phyloP scores from a whole-genome alignment of 116 monocot genomes.

The Posidonia oceanica region DNA sequence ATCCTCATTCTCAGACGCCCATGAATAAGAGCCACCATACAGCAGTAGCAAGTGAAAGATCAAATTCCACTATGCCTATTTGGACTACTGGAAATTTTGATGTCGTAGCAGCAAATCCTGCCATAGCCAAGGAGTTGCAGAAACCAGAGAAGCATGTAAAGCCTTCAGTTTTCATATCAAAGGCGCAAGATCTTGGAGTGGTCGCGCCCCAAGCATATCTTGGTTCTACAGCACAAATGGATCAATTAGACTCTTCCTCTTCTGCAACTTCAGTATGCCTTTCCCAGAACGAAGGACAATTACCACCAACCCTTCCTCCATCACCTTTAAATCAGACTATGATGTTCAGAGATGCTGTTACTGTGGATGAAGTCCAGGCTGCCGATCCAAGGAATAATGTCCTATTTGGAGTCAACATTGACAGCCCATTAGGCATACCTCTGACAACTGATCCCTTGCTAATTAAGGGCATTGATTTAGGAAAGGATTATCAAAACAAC shows the following conservation, averaged over 20 bases:
- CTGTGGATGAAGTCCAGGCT: slow-evolving; percentile 26
- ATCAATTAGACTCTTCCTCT: slow-evolving; percentile 18
- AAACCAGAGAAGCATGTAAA: slow-evolving; percentile 9
- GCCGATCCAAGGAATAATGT: slow-evolving; percentile 57
- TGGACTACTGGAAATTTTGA: slow-evolving; percentile 6
- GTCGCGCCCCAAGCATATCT: background rate
- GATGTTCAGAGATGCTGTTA: slow-evolving; percentile 37
- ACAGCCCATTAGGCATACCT: slow-evolving; percentile 22
- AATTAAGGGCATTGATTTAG: slow-evolving; percentile 20
- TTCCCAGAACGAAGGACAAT: slow-evolving; percentile 47
- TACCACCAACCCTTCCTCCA: slow-evolving; percentile 40
- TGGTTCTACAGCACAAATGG: background rate
- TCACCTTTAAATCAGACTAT: slow-evolving; percentile 34
- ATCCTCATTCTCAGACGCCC: background rate
- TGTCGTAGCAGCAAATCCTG: background rate
- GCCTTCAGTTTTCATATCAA: background rate
- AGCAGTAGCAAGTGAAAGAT: background rate
- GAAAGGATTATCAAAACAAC: slow-evolving; percentile 14
- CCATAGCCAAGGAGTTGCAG: background rate
- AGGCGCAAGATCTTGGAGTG: background rate
- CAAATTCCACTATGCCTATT: background rate
- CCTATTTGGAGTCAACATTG: slow-evolving; percentile 72
- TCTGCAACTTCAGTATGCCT: slow-evolving; percentile 70
- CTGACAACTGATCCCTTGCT: slow-evolving; percentile 44
- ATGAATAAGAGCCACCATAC: background rate